Base-by-base conservation (phyloP, 106 monocot species). In the Dendrobium chrysotoxum region DNA sequence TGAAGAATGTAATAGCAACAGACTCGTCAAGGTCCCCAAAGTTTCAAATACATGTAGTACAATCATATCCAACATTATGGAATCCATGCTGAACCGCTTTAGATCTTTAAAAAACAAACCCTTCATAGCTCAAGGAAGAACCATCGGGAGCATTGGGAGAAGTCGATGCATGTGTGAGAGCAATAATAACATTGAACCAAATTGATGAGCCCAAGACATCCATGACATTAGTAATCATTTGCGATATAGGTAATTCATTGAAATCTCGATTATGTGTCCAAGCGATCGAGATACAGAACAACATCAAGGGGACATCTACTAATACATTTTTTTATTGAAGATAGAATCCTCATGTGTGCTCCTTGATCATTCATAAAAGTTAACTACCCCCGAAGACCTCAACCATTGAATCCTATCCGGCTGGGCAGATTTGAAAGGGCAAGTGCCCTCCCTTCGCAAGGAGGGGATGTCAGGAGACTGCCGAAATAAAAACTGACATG, bases 291-390 rank as follows among this genome's bases (percentile, higher is more conserved):
- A 85, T 96, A 96, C 6, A 96, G 84, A 57, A 96, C 90, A 71
- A 90, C 93, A 77, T 96, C 96, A 3, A 93, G 96, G 10, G 93
- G 91, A 76, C 88, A 90, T 76, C 73, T 88, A 83, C 91, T 93
- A 0, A 81, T 89, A 72, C 88, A 86, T 80, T 87, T 93, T 85
- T 96, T 96, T 53, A 96, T 82, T 1, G 89, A 82, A 39, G 75
- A 72, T 5, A 96, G 86, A 31, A 90, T 87, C 80, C 75, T 96
- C 83, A 75, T 87, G 66, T 91, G 91, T 45, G 81, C 53, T 46
- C 82, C 39, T 75, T 93, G 96, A 54, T 96, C 96, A 85, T 88
- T 87, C 26, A 79, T 81, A 58, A 91, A 91, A 58, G 96, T 47
- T 79, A 64, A 85, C 15, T 93, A 87, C 15, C 96, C 93, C n/a